These are phyloP conservation scores for Lobosporangium transversale DNA, from an alignment of 192 early-diverging fungal genomes.

Conservation along the genomic window DNA sequence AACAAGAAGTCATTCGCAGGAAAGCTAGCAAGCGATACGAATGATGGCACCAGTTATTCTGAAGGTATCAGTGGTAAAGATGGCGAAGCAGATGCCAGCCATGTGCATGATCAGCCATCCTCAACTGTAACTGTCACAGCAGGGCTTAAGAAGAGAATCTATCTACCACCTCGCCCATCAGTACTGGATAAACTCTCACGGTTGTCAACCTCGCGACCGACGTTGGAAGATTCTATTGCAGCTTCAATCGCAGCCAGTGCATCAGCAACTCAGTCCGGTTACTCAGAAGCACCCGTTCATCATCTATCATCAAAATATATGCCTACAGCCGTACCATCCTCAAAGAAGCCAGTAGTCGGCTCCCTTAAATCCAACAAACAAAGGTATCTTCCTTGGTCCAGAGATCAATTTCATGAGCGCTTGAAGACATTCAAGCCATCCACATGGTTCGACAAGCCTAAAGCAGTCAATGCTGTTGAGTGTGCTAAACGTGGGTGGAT, in stretches of 20 bases:
- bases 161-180: slow-evolving; percentile 21
- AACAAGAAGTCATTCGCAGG: slow-evolving; percentile 13
- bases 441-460: slow-evolving; percentile 51
- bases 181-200: slow-evolving; percentile 37
- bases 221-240: slow-evolving; percentile 35
- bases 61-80: not conserved
- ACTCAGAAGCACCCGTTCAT: not conserved
- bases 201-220: slow-evolving; percentile 13
- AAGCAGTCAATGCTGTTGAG: slow-evolving; percentile 39
- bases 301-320: not conserved
- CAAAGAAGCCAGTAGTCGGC: too few relatives aligned
- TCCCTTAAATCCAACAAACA: slow-evolving; percentile 5
- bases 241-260: slow-evolving; percentile 44
- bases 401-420: slow-evolving; percentile 44
- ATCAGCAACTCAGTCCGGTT: not conserved
- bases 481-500: slow-evolving; percentile 51
- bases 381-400: slow-evolving; percentile 42
- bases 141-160: slow-evolving; percentile 13
- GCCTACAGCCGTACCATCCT: not conserved
- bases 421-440: slow-evolving; percentile 48
- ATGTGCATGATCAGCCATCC: not conserved
- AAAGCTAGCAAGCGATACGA: not conserved
- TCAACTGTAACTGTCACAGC: not conserved
- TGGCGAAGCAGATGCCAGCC: not conserved
- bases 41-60: not conserved